Evolutionary conservation across 352 stramenopile genomes (phyloP), one percentile per base, ranked within the genome.

Genomic region (Globisporangium paddicum): DNA sequence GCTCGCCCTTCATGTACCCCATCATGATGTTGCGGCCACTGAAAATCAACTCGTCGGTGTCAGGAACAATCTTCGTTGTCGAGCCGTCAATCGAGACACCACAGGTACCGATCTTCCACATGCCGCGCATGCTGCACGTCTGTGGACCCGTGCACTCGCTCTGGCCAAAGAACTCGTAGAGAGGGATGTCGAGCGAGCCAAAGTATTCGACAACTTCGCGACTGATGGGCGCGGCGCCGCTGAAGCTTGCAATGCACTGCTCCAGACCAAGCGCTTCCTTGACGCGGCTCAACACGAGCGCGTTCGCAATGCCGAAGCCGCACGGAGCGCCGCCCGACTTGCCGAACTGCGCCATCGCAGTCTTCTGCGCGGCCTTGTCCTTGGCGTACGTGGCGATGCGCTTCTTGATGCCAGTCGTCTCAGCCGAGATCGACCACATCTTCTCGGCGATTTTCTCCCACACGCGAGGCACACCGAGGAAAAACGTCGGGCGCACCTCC

Each of bases 121-220:
- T 80, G 45, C 82, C 81, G 8, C 60, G 64, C 77, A 93, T 88
- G 62, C 74, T 80, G 60, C 69, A 80, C 40, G 82, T 88, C 70
- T 88, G 85, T 35, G 94, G 89, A 14, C 93, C 95, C 11, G 80
- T 93, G 19, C 69, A 78, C 68, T 98, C 93, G 34, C 85, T 96
- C 74, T 98, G 91, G 5, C 96, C 95, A 44, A 95, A 94, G 63
- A 98, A 82, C 73, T 98, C 96, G 63, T 89, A 95, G 44, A 99
- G 85, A 10, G 90, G 92, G 44, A 98, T 75, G 63, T 98, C 95
- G 25, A 98, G 68, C 21, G 91, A 98, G 53, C 82, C 87, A 65
- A 99, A 98, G 73, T 98, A 98, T 34, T 97, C 79, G 13, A 98
- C 70, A 14, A 97, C 89, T 60, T 98, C 92, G n/a, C 79, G 68